A percentile compares a stretch with the other conserved stretches of the same genome.
phyloP scores from a whole-genome alignment of 805 yeast genomes.

The Hanseniaspora thailandica region DNA sequence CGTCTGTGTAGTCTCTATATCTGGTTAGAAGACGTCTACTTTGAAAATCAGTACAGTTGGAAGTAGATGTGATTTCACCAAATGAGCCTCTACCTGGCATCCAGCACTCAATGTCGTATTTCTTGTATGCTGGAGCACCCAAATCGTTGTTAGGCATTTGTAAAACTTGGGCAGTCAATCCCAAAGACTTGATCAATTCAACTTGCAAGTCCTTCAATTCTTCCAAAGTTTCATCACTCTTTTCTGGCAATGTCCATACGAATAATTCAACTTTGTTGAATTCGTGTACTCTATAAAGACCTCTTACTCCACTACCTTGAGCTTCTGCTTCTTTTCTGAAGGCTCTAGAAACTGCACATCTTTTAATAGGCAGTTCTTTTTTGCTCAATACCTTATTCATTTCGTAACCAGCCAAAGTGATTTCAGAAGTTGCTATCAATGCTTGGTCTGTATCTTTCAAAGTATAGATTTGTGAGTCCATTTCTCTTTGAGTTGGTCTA shows the following conservation, averaged over 20 bases:
- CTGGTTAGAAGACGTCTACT: slow-evolving; percentile 68
- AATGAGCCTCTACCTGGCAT: slow-evolving; percentile 92
- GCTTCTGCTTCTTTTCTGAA: slow-evolving; percentile 97
- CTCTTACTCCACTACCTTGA: slow-evolving; percentile 82
- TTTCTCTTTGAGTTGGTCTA: slow-evolving; percentile 78
- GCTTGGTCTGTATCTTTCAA: slow-evolving; percentile 34
- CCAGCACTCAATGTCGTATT: slow-evolving; percentile 92
- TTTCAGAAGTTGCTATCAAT: slow-evolving; percentile 89
- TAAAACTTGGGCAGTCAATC: slow-evolving; percentile 67
- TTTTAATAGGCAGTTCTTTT: slow-evolving; percentile 41
- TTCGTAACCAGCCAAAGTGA: slow-evolving; percentile 74
- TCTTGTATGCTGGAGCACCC: slow-evolving; percentile 86
- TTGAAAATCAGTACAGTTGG: slow-evolving; percentile 88
- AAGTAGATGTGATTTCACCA: slow-evolving; percentile 87
- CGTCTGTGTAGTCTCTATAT: slow-evolving; percentile 28
- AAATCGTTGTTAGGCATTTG: slow-evolving; percentile 84
- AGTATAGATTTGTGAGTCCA: slow-evolving; percentile 74
- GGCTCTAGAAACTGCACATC: slow-evolving; percentile 74
- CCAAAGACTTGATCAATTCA: slow-evolving; percentile 51
- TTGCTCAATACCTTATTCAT: slow-evolving; percentile 35
- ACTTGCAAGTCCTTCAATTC: slow-evolving; percentile 54
- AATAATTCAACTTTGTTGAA: slow-evolving; percentile 90
- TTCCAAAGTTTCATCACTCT: slow-evolving; percentile 44
- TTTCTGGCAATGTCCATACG: slow-evolving; percentile 46
- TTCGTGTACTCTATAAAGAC: slow-evolving; percentile 89